Evolutionary conservation across 225 moss, liverwort and hornwort species (phyloP).

Genomic region (Takakia lepidozioides): DNA sequence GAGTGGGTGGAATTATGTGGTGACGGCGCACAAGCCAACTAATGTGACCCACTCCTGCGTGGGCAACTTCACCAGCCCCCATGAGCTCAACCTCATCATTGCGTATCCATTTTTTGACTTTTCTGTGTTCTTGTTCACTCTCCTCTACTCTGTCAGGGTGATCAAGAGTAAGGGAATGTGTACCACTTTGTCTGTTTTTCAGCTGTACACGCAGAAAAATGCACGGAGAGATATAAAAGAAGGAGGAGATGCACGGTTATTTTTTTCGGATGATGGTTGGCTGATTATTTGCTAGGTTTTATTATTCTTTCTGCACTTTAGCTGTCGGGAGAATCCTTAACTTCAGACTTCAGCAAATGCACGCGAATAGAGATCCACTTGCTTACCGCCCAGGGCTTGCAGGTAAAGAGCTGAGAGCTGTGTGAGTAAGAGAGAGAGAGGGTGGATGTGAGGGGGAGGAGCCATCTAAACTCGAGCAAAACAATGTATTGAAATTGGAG

Average conservation of each 20-base stretch:
- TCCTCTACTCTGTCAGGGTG: too few relatives aligned
- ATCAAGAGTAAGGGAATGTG: too few relatives aligned
- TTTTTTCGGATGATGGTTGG: background rate
- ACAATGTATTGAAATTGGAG: too few relatives aligned
- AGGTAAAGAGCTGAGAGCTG: constrained; percentile 48
- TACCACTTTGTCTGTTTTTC: background rate
- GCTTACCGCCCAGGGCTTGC: constrained; percentile 76
- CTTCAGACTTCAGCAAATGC: constrained; percentile 65
- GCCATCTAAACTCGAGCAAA: too few relatives aligned
- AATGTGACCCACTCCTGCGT: constrained; percentile 99
- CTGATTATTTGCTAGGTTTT: too few relatives aligned
- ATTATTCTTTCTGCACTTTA: too few relatives aligned
- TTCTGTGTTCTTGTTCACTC: background rate
- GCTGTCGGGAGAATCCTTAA: constrained; percentile 19
- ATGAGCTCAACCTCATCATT: constrained; percentile 95
- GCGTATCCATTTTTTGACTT: constrained; percentile 58
- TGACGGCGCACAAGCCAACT: constrained; percentile 99
- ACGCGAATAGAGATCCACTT: constrained; percentile 97
- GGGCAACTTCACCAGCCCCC: constrained; percentile 91
- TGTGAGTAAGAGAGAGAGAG: background rate
- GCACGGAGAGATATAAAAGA: background rate
- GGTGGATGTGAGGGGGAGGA: too few relatives aligned
- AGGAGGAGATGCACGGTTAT: background rate
- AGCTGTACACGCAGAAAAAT: too few relatives aligned
- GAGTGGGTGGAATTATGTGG: constrained; percentile 99